Base-by-base conservation (phyloP, 2,329 filamentous ascomycete species). In the Paraconiothyrium brasiliense region DNA sequence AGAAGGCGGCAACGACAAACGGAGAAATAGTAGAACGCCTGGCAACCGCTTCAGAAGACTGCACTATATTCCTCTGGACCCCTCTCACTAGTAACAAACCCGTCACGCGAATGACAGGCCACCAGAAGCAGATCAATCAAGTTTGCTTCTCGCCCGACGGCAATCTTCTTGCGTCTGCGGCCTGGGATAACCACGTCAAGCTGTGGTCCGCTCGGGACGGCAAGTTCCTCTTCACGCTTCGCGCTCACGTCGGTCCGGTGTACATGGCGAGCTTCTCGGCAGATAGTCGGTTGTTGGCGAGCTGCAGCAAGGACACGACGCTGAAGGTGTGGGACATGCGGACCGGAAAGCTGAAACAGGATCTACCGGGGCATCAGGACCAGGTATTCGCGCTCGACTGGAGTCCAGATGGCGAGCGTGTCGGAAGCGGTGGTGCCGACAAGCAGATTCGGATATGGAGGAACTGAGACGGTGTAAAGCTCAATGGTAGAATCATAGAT, bases 51-150 rank as follows among this genome's bases (percentile, higher is more conserved):
- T 94, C 91, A 67, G 95, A 98, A 75, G 95, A 99, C 78, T 97
- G 94, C 78, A 97, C 94, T 6, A 94, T 99, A 86, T 97, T 93
- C 76, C 85, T 99, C 8, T 99, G 94, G 94, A 92, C 96, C 62
- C 94, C 94, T 0, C 84, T 89, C 10, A 76, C 67, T 37, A 89
- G 90, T 4, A 92, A 85, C 8, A 97, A 98, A 77, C 94, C 94
- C 0, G 83, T 98, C 3, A 91, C 92, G n/a, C 86, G 93, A 37
- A 86, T 98, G 80, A 81, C 93, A n/a, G 95, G 95, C 2, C 95
- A 99, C 74, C 93, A 97, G 77, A 98, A 98, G 81, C 92, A 94
- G 75, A 94, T 98, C 69, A 97, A 98, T 78, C 92, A 97, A 76
- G 94, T 98, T 51, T 91, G 90, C 0, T 98, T 98, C 80, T 97